Evolutionary conservation across 2,329 filamentous ascomycete species (phyloP), one percentile per base, ranked within the genome.

Genomic region (Pseudogymnoascus sp.): DNA sequence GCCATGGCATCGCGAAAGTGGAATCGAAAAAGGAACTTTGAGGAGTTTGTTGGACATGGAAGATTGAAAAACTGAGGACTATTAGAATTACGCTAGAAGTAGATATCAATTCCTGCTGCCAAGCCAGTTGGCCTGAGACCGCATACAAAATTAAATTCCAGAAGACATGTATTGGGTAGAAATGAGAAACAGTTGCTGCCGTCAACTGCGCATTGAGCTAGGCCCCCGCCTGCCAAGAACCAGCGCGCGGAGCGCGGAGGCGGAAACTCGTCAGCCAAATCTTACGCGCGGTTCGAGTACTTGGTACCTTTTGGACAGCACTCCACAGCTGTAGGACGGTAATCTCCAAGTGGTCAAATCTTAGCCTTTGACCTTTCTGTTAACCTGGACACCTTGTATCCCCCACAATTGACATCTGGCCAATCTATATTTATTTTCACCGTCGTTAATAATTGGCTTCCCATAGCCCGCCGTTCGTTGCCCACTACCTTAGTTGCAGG

Each of bases 251-350:
- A 56, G 29, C 50, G 50, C 50, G 50, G 26, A 33, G 50, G 16
- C 50, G 50, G 29, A 56, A 33, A 21, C 29, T 56, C 50, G 26
- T 53, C 47, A 53, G 4, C 26, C 26, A 53, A 53, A 56, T 56
- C 50, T 56, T 56, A 56, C 50, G 50, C 50, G 50, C 50, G 50
- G 50, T 56, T 56, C 26, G 50, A 56, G 50, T 56, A 56, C 50
- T 19, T 33, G 16, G 50, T 56, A 56, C 50, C 50, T 56, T 56
- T 33, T 56, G n/a, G 50, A 56, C 50, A 56, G 50, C 26, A 56
- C 50, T 56, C 50, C 50, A 56, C 50, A 56, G 29, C 50, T 56
- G 11, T 33, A 56, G 29, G 50, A 29, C 50, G 16, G 50, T 56
- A 56, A 56, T 56, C 50, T 33, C 29, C 50, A 56, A 33, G 29